Evolutionary conservation across 371 early-diverging fungal genomes (phyloP), one percentile per base, ranked within the genome.

Genomic region (Mortierella sp.): DNA sequence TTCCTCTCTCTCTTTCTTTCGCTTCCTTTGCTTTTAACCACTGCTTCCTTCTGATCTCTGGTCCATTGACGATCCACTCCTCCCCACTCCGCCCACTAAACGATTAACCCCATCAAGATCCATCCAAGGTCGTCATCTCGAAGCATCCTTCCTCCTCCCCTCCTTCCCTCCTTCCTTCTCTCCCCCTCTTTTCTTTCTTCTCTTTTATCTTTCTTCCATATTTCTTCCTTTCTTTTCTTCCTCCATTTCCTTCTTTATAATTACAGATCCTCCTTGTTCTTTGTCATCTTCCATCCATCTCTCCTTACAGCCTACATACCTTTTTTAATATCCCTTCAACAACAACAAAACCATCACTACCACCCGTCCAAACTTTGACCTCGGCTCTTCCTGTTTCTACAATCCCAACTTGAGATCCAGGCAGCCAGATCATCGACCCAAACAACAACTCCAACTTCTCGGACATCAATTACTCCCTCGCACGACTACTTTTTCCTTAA

Each of bases 191-290:
- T 48, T 57, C 43, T 69, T 24, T 61, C 51, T 34, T 70, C n/a
- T 16, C 69, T 28, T n/a, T 16, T 46, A 43, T 50, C 64, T 73
- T 55, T n/a, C 51, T 54, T 61, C 26, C 40, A 19, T 57, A 48
- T 57, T 48, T 44, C 24, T 46, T 50, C 51, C 59, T 14, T 69
- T 53, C 31, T 26, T 16, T 64, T 34, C 53, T 34, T 44, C 21
- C 43, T 44, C 37, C 34, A 16, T 64, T 40, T 70, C 54, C 69
- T n/a, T 43, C 43, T n/a, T 14, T 37, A 44, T 72, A 43, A 73
- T 43, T 13, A 72, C 44, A 8, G 55, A 72, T 74, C 69, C 80
- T 54, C 51, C 28, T 13, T 46, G n/a, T 69, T 57, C 67, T 44
- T 43, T 74, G 44, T 48, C 16, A 43, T 46, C 61, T 28, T 26